Base-by-base conservation (phyloP, 2,329 filamentous ascomycete species). In the Xenosphaeropsis pyriputrescens region DNA sequence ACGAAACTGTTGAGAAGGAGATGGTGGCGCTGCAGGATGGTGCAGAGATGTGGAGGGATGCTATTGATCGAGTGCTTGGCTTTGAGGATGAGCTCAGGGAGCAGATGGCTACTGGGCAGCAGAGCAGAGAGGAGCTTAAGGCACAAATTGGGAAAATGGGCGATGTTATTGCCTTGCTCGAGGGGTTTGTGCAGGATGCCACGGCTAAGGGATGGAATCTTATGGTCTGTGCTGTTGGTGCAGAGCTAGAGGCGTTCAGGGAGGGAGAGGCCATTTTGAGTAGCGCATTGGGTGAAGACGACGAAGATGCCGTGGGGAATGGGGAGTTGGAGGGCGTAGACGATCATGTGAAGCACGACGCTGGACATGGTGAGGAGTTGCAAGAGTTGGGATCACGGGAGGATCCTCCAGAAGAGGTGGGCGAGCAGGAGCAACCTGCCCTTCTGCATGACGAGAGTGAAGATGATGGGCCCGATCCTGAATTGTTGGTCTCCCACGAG, bases 161-260 rank as follows among this genome's bases (percentile, higher is more conserved):
- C 18, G 51, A 50, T 3, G 68, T 78, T 4, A 66, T 79, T 11
- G 47, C 50, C 1, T 65, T 68, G 2, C 57, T 89, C 4, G 66
- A 75, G 38, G 57, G 63, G 13, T 65, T 68, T 15, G 49, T 76
- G 18, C 58, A 63, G 2, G 51, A 67, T 2, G 77, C 77, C 0
- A 72, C 81, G 42, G 59, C 64, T 1, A 70, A 70, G 40, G 66
- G 68, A 13, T 89, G 83, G 82, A 86, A 79, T 40, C 59, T 88
- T 13, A 63, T 89, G 14, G 75, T 86, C 4, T 82, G 74, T 37
- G 81, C 80, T 9, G 75, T 89, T 26, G 79, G 81, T 1, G 82
- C 83, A 0, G 83, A 85, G 53, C 51, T 82, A 2, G 75, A 79
- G 41, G 77, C 78, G 2, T 76, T 83, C 42, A 60, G 60, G 22